These are phyloP conservation scores for Arachis monticola DNA, from an alignment of 331 rosid genomes.

Conservation along the genomic window DNA sequence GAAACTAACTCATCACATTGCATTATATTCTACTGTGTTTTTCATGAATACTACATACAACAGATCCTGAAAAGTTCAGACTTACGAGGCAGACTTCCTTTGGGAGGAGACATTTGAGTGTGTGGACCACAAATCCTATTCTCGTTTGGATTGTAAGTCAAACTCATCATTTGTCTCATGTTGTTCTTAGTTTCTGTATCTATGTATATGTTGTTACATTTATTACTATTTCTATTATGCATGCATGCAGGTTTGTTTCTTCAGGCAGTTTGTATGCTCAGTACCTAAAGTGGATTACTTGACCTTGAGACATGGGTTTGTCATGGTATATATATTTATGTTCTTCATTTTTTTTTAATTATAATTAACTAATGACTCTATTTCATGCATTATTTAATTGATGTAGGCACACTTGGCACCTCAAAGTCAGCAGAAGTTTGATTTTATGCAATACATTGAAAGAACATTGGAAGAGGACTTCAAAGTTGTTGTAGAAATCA, in stretches of 20 bases:
- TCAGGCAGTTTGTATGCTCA: slow-evolving; percentile 86
- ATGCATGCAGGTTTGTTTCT: slow-evolving; percentile 73
- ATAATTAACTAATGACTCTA: background rate
- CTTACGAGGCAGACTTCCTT: slow-evolving; percentile 92
- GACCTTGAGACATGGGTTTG: slow-evolving; percentile 85
- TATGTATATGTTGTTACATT: background rate
- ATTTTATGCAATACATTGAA: slow-evolving; percentile 74
- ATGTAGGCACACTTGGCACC: slow-evolving; percentile 92
- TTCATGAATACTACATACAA: background rate
- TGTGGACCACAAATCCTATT: slow-evolving; percentile 70
- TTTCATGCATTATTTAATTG: background rate
- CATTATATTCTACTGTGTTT: background rate
- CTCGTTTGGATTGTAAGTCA: slow-evolving; percentile 86
- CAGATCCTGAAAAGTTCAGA: slow-evolving; percentile 90
- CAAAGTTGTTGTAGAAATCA: slow-evolving; percentile 87
- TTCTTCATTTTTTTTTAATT: background rate
- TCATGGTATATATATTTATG: slow-evolving; percentile 49
- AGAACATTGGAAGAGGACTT: slow-evolving; percentile 90
- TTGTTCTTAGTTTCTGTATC: background rate
- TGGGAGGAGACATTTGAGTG: slow-evolving; percentile 87
- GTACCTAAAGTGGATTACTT: slow-evolving; percentile 94
- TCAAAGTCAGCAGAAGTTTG: slow-evolving; percentile 71
- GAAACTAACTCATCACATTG: no score
- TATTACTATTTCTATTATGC: background rate
- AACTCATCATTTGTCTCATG: background rate